These are phyloP conservation scores for Vitis rotundifolia DNA, from an alignment of 164 flowering plant species.

Conservation along the genomic window DNA sequence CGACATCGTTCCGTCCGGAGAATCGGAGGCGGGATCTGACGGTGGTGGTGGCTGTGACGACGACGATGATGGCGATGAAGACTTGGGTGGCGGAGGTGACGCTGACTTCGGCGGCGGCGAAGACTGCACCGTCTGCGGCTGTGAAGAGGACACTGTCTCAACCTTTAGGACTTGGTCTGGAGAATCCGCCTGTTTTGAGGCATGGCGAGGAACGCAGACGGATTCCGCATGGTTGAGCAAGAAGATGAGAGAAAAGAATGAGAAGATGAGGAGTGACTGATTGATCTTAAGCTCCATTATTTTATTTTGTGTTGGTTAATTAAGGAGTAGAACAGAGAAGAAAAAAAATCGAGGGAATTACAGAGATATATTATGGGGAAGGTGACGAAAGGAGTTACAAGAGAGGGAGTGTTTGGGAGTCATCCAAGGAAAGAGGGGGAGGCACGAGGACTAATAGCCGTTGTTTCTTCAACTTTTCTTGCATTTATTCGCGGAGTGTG, in stretches of 20 bases:
- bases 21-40: too few relatives aligned
- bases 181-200: neutral
- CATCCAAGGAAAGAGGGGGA: neutral
- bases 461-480: neutral
- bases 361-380: neutral
- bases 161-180: too few relatives aligned
- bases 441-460: neutral
- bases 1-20: too few relatives aligned
- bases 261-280: neutral
- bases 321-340: neutral
- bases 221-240: slow-evolving; percentile 7
- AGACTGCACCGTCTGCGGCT: too few relatives aligned
- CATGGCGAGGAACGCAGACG: slow-evolving; percentile 1
- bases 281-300: neutral
- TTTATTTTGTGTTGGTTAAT: neutral
- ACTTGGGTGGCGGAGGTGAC: too few relatives aligned
- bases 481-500: neutral
- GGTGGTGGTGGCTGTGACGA: too few relatives aligned
- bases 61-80: too few relatives aligned
- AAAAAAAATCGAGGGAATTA: neutral
- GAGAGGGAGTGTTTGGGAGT: too few relatives aligned
- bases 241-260: neutral
- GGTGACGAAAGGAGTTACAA: neutral
- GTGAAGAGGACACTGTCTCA: too few relatives aligned
- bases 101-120: too few relatives aligned